A percentile compares a stretch with the other conserved stretches of the same genome.
Conservation (phyloP, 768 basidiomycete species). For the Hortiboletus campestris region DNA sequence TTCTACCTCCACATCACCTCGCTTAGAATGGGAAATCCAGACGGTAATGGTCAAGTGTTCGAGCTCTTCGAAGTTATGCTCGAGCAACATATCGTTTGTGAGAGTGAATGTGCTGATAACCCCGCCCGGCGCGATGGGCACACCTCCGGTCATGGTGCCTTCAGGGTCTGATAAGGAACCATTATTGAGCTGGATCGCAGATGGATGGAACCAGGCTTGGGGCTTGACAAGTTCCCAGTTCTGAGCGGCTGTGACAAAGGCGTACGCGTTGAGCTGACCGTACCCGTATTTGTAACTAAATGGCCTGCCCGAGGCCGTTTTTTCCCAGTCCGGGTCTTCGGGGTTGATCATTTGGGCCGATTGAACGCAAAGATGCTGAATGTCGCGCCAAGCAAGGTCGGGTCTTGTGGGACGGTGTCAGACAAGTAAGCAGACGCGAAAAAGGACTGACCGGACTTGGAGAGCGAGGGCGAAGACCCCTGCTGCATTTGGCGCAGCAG, state of each 20-base stretch:
- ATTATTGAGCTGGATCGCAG: constrained; percentile 62
- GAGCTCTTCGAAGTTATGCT: constrained; percentile 79
- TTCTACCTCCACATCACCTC: constrained; percentile 94
- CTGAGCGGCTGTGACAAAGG: constrained; percentile 77
- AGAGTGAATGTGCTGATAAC: constrained; percentile 62
- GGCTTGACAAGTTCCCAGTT: constrained; percentile 89
- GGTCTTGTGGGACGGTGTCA: constrained; percentile 50
- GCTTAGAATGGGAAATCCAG: constrained; percentile 82
- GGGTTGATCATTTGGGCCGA: constrained; percentile 77
- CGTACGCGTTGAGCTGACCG: constrained; percentile 81
- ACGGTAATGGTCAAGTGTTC: constrained; percentile 93
- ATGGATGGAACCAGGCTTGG: constrained; percentile 84
- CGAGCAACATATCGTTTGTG: constrained; percentile 60
- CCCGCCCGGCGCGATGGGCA: constrained; percentile 63
- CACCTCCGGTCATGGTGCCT: constrained; percentile 57
- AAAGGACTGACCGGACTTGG: constrained; percentile 64
- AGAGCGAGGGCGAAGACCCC: constrained; percentile 92
- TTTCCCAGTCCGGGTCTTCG: constrained; percentile 94
- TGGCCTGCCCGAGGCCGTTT: constrained; percentile 48
- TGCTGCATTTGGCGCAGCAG: constrained; percentile 94
- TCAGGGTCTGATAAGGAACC: constrained; percentile 51
- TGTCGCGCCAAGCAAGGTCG: constrained; percentile 94
- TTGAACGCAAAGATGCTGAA: constrained; percentile 85
- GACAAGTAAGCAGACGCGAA: constrained; percentile 2
- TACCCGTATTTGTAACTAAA: constrained; percentile 96